Base-by-base conservation (phyloP, 768 basidiomycete species). In the Mycena metata region DNA sequence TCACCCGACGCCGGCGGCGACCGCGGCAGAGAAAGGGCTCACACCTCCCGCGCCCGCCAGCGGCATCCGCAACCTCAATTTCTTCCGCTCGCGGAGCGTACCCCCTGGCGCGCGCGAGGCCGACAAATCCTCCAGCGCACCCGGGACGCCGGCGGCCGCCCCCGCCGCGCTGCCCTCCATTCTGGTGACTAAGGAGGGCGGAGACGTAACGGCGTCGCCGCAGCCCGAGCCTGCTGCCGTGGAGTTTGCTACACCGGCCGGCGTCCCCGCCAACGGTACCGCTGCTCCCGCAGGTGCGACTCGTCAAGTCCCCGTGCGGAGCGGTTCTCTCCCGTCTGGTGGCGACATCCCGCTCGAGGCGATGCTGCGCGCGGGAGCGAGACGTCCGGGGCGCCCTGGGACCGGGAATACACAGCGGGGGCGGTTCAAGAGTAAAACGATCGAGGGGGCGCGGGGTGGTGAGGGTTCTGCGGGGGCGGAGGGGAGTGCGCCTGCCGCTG, bases 21-120 rank as follows among this genome's bases (percentile, higher is more conserved):
- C 63, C 6, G 59, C 67, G 13, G 64, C 67, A 35, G 62, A 72
- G 19, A 80, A 74, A 35, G 75, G 79, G 7, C 70, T 78, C 4
- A 75, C 76, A 13, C 69, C 69, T 3, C 65, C 69, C 17, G 12
- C 60, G 10, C 30, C 56, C 39, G 61, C 59, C 26, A 35, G 47
- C 1, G 67, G 69, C 30, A 69, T 81, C 21, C 76, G 72, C 33
- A 74, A 75, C 51, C 69, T 82, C 26, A 71, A 67, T 54, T 82
- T 82, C 60, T 70, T 83, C 61, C 79, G 80, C 36, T 83, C 83
- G 21, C 77, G 71, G 26, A 84, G 82, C 50, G 81, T 79, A 21
- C 83, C 83, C 17, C 81, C 82, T 0, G 77, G 74, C 39, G 76
- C 79, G 43, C 79, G 80, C 2, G 17, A 42, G 13, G 71, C 67